Percentiles rank a stretch among this genome's conserved stretches.
phyloP scores from a whole-genome alignment of 1,284 basidiomycete species.

The Microbotryum silenes-acaulis region DNA sequence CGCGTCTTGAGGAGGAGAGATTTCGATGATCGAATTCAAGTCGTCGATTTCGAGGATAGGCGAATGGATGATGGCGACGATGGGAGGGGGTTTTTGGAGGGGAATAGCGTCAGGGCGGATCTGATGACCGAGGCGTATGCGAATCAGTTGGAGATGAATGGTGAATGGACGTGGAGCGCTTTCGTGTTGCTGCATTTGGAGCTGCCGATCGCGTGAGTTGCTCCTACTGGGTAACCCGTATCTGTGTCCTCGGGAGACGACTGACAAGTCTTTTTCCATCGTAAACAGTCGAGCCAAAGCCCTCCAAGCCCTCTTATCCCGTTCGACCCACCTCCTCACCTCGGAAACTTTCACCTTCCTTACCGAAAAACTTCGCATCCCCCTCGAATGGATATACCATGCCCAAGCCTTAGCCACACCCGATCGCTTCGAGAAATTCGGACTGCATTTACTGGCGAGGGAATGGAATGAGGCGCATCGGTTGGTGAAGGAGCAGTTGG shows the following conservation, averaged over 20 bases:
- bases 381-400: conserved; percentile 76
- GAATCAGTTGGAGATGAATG: conserved; percentile 71
- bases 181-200: conserved; percentile 89
- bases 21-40: conserved; percentile 62
- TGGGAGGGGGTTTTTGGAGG: conserved; percentile 45
- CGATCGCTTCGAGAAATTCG: conserved; percentile 67
- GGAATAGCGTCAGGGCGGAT: conserved; percentile 76
- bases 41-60: conserved; percentile 39
- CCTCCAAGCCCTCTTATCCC: conserved; percentile 68
- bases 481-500: conserved; percentile 71
- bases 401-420: conserved; percentile 63
- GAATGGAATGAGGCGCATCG: conserved; percentile 68
- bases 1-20: conserved; percentile 73
- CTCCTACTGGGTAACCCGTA: neutral
- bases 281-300: conserved; percentile 59
- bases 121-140: conserved; percentile 75
- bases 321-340: conserved; percentile 61
- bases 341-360: conserved; percentile 66
- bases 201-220: conserved; percentile 59
- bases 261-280: neutral
- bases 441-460: conserved; percentile 63
- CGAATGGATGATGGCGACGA: conserved; percentile 45
- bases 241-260: neutral
- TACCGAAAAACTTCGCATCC: conserved; percentile 67
- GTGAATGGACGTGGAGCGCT: conserved; percentile 73